These are phyloP conservation scores for Penicillium waksmanii DNA, from an alignment of 495 filamentous ascomycete genomes.

Conservation along the genomic window DNA sequence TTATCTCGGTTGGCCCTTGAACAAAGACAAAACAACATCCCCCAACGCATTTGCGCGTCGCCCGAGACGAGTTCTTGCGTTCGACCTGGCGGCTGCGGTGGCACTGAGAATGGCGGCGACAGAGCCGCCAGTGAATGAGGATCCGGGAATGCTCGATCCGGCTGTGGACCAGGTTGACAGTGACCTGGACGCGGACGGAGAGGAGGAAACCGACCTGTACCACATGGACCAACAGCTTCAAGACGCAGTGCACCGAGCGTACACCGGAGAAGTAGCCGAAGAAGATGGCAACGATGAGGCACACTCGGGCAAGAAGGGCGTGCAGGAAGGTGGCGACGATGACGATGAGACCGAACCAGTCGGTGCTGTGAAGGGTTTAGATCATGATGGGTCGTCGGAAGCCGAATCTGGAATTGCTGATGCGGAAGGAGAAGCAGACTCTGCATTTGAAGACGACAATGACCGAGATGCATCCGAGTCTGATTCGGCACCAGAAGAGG, in stretches of 20 bases:
- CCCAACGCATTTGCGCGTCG: slow-evolving; percentile 13
- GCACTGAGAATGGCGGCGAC: slow-evolving; percentile 54
- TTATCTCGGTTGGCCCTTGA: slow-evolving; percentile 18
- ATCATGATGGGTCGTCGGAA: slow-evolving; percentile 51
- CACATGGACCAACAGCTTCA: slow-evolving; percentile 51
- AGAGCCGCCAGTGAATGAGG: slow-evolving; percentile 47
- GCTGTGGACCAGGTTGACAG: slow-evolving; percentile 45
- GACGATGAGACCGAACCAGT: slow-evolving; percentile 64
- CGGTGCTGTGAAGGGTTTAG: slow-evolving; percentile 73
- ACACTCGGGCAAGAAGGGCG: slow-evolving; percentile 29
- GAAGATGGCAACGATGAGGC: slow-evolving; percentile 40
- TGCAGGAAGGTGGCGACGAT: slow-evolving; percentile 42
- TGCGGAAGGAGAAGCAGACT: slow-evolving; percentile 50
- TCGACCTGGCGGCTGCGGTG: slow-evolving; percentile 52
- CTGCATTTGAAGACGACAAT: slow-evolving; percentile 43
- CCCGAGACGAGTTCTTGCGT: slow-evolving; percentile 10
- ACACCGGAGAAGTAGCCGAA: slow-evolving; percentile 52
- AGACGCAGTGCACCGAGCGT: slow-evolving; percentile 59
- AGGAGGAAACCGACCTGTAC: slow-evolving; percentile 52
- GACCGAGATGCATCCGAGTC: slow-evolving; percentile 56
- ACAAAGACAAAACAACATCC: slow-evolving; percentile 10
- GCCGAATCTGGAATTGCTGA: slow-evolving; percentile 44
- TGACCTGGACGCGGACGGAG: slow-evolving; percentile 58
- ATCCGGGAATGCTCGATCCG: slow-evolving; percentile 39
- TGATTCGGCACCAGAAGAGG: slow-evolving; percentile 66